A percentile compares a stretch with the other conserved stretches of the same genome.
Evolutionary conservation across 257 asterid species (phyloP).

Genomic region (Agastache rugosa): DNA sequence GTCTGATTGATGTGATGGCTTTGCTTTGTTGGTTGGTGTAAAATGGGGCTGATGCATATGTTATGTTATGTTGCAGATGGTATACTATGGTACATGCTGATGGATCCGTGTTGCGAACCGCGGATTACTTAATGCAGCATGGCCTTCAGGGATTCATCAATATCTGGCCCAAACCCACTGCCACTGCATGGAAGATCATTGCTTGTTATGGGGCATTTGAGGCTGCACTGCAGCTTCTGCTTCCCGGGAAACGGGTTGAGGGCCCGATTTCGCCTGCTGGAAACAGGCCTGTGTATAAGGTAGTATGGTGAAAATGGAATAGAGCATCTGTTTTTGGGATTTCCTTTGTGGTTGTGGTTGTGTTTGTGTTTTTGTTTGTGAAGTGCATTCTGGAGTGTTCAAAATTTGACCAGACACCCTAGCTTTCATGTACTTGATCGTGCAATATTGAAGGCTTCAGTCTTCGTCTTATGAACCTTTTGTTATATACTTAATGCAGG

Average conservation of each 20-base stretch:
- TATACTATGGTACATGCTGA: slow-evolving; percentile 97
- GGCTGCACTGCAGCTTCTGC: slow-evolving; percentile 88
- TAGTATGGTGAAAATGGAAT: slow-evolving; percentile 31
- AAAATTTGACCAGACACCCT: neutral
- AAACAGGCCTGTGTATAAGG: slow-evolving; percentile 90
- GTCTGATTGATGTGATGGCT: slow-evolving; percentile 4
- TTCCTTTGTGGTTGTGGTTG: neutral
- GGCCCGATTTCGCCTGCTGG: slow-evolving; percentile 96
- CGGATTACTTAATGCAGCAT: slow-evolving; percentile 60
- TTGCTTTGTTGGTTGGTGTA: slow-evolving; percentile 11
- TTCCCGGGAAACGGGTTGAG: slow-evolving; percentile 85
- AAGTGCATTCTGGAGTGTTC: neutral
- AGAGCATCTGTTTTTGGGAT: neutral
- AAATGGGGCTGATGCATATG: slow-evolving; percentile 19
- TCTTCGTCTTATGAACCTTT: slow-evolving; percentile 27
- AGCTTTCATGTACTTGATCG: slow-evolving; percentile 1
- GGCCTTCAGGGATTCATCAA: slow-evolving; percentile 72
- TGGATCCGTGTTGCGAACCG: slow-evolving; percentile 82
- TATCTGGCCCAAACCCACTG: slow-evolving; percentile 90
- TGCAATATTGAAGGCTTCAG: slow-evolving; percentile 15
- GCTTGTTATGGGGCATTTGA: slow-evolving; percentile 79
- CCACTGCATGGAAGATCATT: slow-evolving; percentile 75
- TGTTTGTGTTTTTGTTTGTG: neutral
- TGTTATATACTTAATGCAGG: slow-evolving; percentile 56
- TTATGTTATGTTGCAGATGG: slow-evolving; percentile 66